phyloP scores from a whole-genome alignment of 768 basidiomycete genomes.

The Suillus ampliporus region DNA sequence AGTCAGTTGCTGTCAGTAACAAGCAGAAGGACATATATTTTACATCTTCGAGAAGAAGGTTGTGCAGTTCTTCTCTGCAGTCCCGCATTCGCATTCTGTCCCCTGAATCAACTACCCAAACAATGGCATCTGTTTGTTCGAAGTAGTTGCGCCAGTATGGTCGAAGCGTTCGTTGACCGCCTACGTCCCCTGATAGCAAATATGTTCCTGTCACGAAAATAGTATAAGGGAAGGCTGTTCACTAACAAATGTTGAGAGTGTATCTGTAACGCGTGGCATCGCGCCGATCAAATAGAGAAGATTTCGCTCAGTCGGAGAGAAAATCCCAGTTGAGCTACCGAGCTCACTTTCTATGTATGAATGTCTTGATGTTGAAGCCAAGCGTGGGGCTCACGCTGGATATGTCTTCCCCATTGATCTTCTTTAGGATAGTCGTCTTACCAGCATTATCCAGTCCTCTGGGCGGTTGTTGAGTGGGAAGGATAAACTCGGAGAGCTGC shows the following conservation, averaged over 20 bases:
- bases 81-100: constrained; percentile 91
- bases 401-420: constrained; percentile 92
- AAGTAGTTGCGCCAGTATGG: constrained; percentile 99
- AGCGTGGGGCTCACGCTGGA: constrained; percentile 88
- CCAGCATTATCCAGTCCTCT: constrained; percentile 99
- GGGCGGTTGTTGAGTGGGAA: constrained; percentile 26
- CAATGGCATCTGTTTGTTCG: constrained; percentile 96
- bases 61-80: constrained; percentile 87
- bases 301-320: constrained; percentile 23
- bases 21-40: constrained; percentile 31
- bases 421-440: constrained; percentile 97
- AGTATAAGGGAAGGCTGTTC: constrained; percentile 5
- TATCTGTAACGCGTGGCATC: constrained; percentile 35
- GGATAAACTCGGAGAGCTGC: constrained; percentile 13
- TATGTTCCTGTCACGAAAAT: constrained; percentile 63
- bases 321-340: constrained; percentile 26
- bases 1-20: background rate
- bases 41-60: constrained; percentile 91
- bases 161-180: constrained; percentile 92
- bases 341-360: constrained; percentile 84
- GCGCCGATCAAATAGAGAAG: constrained; percentile 32
- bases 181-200: constrained; percentile 93
- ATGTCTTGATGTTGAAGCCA: constrained; percentile 99
- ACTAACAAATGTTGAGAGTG: constrained; percentile 50
- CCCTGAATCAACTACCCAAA: constrained; percentile 98